A percentile compares a stretch with the other conserved stretches of the same genome.
Evolutionary conservation across 768 basidiomycete genomes (phyloP).

Genomic region (Lentinus tigrinus): DNA sequence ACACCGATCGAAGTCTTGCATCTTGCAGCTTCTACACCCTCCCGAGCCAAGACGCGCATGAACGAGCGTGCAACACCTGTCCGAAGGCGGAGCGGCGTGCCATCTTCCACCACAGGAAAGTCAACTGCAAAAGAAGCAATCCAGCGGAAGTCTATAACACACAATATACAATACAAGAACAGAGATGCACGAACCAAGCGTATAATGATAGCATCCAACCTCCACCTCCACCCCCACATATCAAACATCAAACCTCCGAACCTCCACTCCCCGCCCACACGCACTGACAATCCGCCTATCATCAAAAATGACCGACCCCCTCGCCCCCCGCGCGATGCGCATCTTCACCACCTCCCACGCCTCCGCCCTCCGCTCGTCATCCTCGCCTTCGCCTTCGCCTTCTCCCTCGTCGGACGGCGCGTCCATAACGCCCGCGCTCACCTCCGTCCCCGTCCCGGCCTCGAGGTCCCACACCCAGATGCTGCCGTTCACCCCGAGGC

Average conservation of each 20-base stretch:
- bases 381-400: not conserved
- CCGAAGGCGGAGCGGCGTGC: too few relatives aligned
- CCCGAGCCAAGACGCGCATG: too few relatives aligned
- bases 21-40: too few relatives aligned
- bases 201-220: not conserved
- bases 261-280: slow-evolving; percentile 37
- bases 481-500: slow-evolving; percentile 66
- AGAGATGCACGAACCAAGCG: not conserved
- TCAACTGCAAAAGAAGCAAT: too few relatives aligned
- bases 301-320: slow-evolving; percentile 64
- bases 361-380: too few relatives aligned
- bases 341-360: slow-evolving; percentile 40
- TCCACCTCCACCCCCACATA: not conserved
- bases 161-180: not conserved
- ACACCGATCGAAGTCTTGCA: too few relatives aligned
- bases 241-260: slow-evolving; percentile 61
- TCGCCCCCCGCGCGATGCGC: slow-evolving; percentile 24
- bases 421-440: slow-evolving; percentile 6
- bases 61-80: too few relatives aligned
- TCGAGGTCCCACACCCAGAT: slow-evolving; percentile 91
- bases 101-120: too few relatives aligned
- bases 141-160: too few relatives aligned
- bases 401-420: not conserved
- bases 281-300: slow-evolving; percentile 67
- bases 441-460: slow-evolving; percentile 39